Conservation (phyloP, 176 grass and related monocot genomes). For the Elaeis guineensis region DNA sequence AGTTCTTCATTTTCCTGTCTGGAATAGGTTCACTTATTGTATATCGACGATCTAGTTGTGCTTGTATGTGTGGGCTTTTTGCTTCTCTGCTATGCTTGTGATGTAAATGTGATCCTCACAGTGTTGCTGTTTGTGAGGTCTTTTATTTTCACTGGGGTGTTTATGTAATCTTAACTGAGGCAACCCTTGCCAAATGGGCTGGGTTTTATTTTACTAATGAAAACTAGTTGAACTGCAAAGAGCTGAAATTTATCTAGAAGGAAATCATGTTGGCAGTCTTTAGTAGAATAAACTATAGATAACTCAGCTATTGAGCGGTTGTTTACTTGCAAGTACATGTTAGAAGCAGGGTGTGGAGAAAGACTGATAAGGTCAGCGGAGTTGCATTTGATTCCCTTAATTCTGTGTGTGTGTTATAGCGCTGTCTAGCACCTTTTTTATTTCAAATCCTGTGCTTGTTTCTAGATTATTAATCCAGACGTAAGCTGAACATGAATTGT, state of each 20-base stretch:
- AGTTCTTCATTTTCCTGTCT: conserved; percentile 4
- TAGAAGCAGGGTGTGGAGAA: too few species aligned
- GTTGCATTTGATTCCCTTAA: too few species aligned
- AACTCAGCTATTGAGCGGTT: too few species aligned
- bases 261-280: too few species aligned
- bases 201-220: conserved; percentile 13
- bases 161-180: conserved; percentile 2
- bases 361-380: too few species aligned
- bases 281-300: too few species aligned
- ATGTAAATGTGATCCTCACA: conserved; percentile 1
- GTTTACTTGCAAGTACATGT: too few species aligned
- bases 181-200: conserved; percentile 7
- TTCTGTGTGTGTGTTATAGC: too few species aligned
- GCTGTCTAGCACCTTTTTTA: too few species aligned
- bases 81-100: conserved; percentile 2
- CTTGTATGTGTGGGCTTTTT: conserved; percentile 4
- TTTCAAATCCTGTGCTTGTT: too few species aligned
- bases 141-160: neutral
- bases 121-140: neutral
- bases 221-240: conserved; percentile 1
- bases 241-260: neutral
- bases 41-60: conserved; percentile 5
- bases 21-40: neutral
- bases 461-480: too few species aligned
- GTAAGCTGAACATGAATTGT: too few species aligned